These are phyloP conservation scores for Trichoderma virens DNA, from an alignment of 495 filamentous ascomycete genomes.

Conservation along the genomic window DNA sequence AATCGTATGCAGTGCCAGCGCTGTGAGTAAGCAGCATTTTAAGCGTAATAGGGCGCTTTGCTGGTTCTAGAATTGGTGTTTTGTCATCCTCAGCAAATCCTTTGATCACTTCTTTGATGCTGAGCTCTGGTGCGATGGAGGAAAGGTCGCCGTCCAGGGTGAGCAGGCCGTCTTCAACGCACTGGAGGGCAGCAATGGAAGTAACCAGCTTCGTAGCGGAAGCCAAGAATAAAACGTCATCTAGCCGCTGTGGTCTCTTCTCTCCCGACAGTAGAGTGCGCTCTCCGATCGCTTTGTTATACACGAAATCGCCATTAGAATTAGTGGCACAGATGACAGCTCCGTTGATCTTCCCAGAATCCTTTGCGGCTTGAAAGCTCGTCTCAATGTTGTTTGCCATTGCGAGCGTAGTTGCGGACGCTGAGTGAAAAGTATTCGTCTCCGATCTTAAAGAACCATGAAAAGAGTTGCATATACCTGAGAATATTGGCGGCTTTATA, in stretches of 20 bases:
- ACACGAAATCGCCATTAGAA: constrained; percentile 17
- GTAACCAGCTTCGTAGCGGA: constrained; percentile 33
- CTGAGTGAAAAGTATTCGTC: too few species aligned
- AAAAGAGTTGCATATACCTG: too few species aligned
- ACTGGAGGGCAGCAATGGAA: constrained; percentile 24
- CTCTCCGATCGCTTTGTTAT: neutral
- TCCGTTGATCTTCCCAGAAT: neutral
- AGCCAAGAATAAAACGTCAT: constrained; percentile 24
- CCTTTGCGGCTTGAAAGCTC: neutral
- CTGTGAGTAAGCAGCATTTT: constrained; percentile 30
- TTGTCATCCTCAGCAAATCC: constrained; percentile 21
- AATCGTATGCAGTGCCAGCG: constrained; percentile 24
- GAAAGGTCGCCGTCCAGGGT: constrained; percentile 27
- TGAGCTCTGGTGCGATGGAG: constrained; percentile 25
- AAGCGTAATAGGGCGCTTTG: constrained; percentile 24
- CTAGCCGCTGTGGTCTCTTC: constrained; percentile 12
- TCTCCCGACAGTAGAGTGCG: constrained; percentile 2
- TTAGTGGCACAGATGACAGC: neutral
- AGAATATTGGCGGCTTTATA: too few species aligned
- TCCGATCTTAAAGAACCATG: too few species aligned
- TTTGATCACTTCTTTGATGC: constrained; percentile 19
- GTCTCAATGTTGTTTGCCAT: neutral
- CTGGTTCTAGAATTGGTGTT: constrained; percentile 15
- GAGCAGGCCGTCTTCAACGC: constrained; percentile 28
- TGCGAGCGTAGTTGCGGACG: too few species aligned